Percentiles rank a stretch among this genome's conserved stretches.
Evolutionary conservation across 371 early-diverging fungal species (phyloP).

Genomic region (Cokeromyces recurvatus): DNA sequence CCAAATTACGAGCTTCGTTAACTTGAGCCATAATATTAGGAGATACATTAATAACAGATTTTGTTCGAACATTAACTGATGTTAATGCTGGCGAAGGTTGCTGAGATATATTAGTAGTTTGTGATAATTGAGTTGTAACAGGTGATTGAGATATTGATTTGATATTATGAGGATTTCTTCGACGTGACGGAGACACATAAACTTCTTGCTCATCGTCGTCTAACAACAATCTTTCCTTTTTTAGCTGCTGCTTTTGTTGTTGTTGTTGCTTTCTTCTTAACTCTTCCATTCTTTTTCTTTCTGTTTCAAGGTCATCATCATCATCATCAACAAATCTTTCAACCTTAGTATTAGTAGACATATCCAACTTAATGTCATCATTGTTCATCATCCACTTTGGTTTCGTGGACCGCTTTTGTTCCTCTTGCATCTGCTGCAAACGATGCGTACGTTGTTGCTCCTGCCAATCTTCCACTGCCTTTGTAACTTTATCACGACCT

Average conservation of each 20-base stretch:
- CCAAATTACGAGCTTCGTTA: slow-evolving; percentile 26
- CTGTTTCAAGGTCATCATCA: slow-evolving; percentile 4
- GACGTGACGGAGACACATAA: slow-evolving; percentile 56
- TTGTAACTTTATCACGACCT: slow-evolving; percentile 63
- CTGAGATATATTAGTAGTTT: background rate
- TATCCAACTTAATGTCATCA: background rate
- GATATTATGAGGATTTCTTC: slow-evolving; percentile 21
- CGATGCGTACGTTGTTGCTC: slow-evolving; percentile 40
- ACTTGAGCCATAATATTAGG: slow-evolving; percentile 12
- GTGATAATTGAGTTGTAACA: background rate
- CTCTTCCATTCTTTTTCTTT: slow-evolving; percentile 2
- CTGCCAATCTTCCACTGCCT: slow-evolving; percentile 62
- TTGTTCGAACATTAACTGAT: slow-evolving; percentile 9
- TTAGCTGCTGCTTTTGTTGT: slow-evolving; percentile 22
- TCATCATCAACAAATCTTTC: slow-evolving; percentile 34
- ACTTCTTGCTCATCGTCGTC: slow-evolving; percentile 22
- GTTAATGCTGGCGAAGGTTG: background rate
- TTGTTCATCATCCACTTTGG: slow-evolving; percentile 21
- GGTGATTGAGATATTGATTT: slow-evolving; percentile 7
- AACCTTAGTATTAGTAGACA: background rate
- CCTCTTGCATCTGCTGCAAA: slow-evolving; percentile 34
- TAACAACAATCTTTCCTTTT: slow-evolving; percentile 1
- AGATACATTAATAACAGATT: slow-evolving; percentile 21
- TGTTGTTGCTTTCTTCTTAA: slow-evolving; percentile 3
- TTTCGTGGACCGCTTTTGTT: slow-evolving; percentile 23